A percentile compares a stretch with the other conserved stretches of the same genome.
Evolutionary conservation across 179 eudicot species (phyloP).

Genomic region (Corrigiola litoralis): DNA sequence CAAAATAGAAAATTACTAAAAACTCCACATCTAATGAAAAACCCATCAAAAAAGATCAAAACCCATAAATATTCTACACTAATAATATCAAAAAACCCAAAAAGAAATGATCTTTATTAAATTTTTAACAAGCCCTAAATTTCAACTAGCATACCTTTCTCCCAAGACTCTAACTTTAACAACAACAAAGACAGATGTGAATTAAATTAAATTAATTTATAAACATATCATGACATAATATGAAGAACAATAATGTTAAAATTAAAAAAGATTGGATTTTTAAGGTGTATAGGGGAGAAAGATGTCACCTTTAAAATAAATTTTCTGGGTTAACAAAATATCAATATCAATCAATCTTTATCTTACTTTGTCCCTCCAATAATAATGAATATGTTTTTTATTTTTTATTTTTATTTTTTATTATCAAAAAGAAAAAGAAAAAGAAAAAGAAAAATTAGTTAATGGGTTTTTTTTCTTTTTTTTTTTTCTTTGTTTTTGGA

Average conservation of each 20-base stretch:
- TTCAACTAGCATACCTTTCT: neutral
- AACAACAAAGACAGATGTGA: too few species aligned
- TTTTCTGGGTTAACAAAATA: too few species aligned
- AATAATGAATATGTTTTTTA: too few species aligned
- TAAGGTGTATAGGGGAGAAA: neutral
- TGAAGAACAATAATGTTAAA: neutral
- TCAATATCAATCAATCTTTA: too few species aligned
- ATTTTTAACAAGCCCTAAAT: neutral
- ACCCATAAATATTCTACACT: neutral
- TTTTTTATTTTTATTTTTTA: too few species aligned
- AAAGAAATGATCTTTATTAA: neutral
- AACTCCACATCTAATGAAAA: conserved; percentile 9
- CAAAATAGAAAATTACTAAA: neutral
- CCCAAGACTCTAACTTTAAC: too few species aligned
- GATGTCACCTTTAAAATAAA: conserved; percentile 6
- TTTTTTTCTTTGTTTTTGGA: too few species aligned
- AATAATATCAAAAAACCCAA: neutral
- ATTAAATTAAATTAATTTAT: too few species aligned
- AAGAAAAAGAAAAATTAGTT: too few species aligned
- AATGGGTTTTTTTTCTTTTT: too few species aligned
- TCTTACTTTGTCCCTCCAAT: too few species aligned
- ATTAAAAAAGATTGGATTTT: neutral
- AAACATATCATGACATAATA: neutral
- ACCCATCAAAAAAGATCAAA: neutral
- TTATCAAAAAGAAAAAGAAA: too few species aligned